These are phyloP conservation scores for Cairneyella variabilis DNA, from an alignment of 495 filamentous ascomycete genomes.

Conservation along the genomic window DNA sequence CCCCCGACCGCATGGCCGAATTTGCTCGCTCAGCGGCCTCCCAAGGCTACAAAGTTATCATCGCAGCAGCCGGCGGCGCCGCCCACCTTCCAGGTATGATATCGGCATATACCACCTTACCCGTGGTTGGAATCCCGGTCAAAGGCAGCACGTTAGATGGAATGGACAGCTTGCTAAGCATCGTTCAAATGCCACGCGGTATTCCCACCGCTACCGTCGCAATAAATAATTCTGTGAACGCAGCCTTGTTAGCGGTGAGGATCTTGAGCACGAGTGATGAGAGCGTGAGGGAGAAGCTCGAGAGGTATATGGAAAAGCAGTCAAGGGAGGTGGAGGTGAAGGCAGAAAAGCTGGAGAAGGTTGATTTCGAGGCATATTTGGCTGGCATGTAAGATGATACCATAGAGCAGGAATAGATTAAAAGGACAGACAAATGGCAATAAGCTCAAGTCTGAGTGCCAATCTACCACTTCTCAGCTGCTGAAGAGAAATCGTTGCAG, in stretches of 20 bases:
- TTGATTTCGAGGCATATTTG: constrained; percentile 71
- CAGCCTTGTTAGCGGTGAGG: constrained; percentile 80
- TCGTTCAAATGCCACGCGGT: constrained; percentile 87
- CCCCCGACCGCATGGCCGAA: constrained; percentile 74
- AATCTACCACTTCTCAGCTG: too few relatives aligned
- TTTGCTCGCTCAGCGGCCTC: constrained; percentile 67
- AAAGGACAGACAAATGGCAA: too few relatives aligned
- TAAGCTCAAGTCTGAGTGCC: too few relatives aligned
- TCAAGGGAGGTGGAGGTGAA: constrained; percentile 64
- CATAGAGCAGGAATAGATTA: too few relatives aligned
- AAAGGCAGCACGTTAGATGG: constrained; percentile 85
- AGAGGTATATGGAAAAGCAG: constrained; percentile 59
- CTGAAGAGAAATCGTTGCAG: too few relatives aligned
- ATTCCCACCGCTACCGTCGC: constrained; percentile 86
- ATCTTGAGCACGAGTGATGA: constrained; percentile 71
- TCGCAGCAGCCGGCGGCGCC: constrained; percentile 90
- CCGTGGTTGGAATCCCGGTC: constrained; percentile 90
- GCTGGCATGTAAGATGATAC: too few relatives aligned
- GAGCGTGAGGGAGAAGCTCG: constrained; percentile 55
- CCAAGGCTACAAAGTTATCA: constrained; percentile 80
- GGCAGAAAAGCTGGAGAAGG: constrained; percentile 57
- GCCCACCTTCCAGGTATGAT: constrained; percentile 93
- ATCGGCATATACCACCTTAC: constrained; percentile 78
- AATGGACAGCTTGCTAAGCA: constrained; percentile 82
- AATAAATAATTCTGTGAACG: constrained; percentile 92